Conservation (phyloP, 1,284 basidiomycete genomes). For the Peniophora sp. region DNA sequence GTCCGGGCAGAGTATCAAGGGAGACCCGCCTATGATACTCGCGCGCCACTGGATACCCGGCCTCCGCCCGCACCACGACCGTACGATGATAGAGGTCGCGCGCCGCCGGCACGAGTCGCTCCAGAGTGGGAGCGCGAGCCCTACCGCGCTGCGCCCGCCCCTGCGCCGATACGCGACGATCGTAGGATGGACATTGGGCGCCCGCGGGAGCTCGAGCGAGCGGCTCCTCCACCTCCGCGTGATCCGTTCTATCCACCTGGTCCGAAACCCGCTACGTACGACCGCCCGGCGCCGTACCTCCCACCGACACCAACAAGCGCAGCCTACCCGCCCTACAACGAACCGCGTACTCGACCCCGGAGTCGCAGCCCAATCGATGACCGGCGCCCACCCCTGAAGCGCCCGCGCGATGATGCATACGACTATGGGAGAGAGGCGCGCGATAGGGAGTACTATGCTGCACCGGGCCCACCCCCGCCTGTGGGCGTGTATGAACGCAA, state of each 20-base stretch:
- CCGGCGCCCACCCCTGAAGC: background rate
- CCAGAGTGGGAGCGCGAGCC: background rate
- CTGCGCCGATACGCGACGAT: background rate
- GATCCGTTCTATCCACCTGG: background rate
- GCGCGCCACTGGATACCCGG: background rate
- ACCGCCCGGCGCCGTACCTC: background rate
- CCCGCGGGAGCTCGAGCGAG: background rate
- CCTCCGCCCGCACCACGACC: no score
- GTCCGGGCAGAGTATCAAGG: background rate
- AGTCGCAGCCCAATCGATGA: background rate
- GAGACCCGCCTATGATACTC: background rate
- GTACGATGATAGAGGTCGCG: background rate
- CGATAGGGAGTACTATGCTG: no score
- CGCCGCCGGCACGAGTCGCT: background rate
- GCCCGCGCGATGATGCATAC: background rate
- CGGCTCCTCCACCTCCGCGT: background rate
- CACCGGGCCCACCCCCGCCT: no score
- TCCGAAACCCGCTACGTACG: background rate
- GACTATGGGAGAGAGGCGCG: background rate
- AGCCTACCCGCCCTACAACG: background rate
- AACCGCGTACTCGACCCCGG: background rate
- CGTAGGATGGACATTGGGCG: background rate
- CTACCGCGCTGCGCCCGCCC: background rate
- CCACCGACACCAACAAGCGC: background rate
- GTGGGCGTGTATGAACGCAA: no score